Conservation (phyloP, 2,329 filamentous ascomycete species). For the Meredithiella fracta region DNA sequence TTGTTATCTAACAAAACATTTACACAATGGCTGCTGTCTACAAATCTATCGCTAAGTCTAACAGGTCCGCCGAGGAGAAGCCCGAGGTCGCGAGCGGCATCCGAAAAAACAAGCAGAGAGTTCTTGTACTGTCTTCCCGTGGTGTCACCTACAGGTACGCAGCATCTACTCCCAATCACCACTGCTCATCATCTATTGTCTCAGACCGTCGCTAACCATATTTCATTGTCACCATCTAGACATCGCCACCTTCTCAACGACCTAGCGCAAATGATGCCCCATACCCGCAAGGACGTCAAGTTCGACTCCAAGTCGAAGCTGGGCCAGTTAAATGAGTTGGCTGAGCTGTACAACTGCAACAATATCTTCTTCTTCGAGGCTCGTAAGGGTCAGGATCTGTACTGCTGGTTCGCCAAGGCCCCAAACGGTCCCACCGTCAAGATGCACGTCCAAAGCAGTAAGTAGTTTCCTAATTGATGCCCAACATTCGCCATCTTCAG, state of each 20-base stretch:
- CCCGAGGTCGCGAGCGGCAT: conserved; percentile 27
- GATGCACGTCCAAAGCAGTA: conserved; percentile 64
- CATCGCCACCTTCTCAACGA: conserved; percentile 90
- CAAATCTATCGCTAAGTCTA: conserved; percentile 52
- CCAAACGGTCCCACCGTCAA: conserved; percentile 50
- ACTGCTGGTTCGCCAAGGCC: conserved; percentile 81
- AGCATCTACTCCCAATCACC: no score
- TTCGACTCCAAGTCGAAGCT: conserved; percentile 90
- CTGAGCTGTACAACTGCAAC: conserved; percentile 77
- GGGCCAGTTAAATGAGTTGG: conserved; percentile 60
- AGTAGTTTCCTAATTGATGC: conserved; percentile 17
- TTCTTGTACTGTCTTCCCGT: conserved; percentile 80
- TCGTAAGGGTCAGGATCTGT: conserved; percentile 83
- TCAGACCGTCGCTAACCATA: conserved; percentile 2
- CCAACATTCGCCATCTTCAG: background rate
- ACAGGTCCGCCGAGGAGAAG: conserved; percentile 33
- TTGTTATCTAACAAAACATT: background rate
- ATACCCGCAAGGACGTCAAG: conserved; percentile 87
- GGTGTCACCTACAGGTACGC: conserved; percentile 70
- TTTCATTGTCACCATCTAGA: conserved; percentile 29
- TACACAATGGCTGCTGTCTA: conserved; percentile 54
- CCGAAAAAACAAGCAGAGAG: conserved; percentile 54
- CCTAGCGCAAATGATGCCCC: conserved; percentile 72
- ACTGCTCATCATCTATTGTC: no score
- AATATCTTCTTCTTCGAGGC: conserved; percentile 93